A percentile compares a stretch with the other conserved stretches of the same genome.
Evolutionary conservation across 768 basidiomycete genomes (phyloP).

Genomic region (Galerina sulciceps): DNA sequence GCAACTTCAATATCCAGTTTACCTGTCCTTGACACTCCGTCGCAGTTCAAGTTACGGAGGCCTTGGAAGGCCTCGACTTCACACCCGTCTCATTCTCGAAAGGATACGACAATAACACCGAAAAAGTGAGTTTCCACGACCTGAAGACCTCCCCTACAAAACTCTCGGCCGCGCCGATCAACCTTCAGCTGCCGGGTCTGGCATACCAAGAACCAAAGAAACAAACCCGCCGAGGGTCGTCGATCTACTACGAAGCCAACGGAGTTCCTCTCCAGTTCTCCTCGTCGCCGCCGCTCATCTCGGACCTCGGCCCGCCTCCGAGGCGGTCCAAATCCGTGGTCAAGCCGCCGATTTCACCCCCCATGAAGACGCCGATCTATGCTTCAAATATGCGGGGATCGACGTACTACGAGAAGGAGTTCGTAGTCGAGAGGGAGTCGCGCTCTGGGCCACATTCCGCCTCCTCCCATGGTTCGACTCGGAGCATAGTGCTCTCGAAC

Average conservation of each 20-base stretch:
- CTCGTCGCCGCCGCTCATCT: conserved; percentile 29
- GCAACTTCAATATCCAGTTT: conserved; percentile 14
- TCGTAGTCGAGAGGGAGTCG: no score
- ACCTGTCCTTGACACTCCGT: background rate
- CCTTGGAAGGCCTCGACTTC: conserved; percentile 46
- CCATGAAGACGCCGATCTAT: no score
- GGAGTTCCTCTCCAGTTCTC: conserved; percentile 30
- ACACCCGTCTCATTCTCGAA: conserved; percentile 44
- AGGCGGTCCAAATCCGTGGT: background rate
- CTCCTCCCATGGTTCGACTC: no score
- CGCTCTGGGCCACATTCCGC: background rate
- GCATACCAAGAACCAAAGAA: background rate
- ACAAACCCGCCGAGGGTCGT: conserved; percentile 17
- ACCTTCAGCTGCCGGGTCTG: conserved; percentile 2
- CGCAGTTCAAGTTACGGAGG: conserved; percentile 43
- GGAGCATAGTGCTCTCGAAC: background rate
- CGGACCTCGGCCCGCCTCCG: conserved; percentile 22
- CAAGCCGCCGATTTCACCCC: background rate
- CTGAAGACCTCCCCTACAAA: background rate
- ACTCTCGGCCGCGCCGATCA: background rate
- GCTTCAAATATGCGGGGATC: no score
- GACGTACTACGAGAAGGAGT: no score
- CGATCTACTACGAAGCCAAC: conserved; percentile 30
- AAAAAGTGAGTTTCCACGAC: conserved; percentile 15
- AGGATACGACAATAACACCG: conserved; percentile 20